phyloP scores from a whole-genome alignment of 306 rosid genomes.

The Ceratonia siliqua region DNA sequence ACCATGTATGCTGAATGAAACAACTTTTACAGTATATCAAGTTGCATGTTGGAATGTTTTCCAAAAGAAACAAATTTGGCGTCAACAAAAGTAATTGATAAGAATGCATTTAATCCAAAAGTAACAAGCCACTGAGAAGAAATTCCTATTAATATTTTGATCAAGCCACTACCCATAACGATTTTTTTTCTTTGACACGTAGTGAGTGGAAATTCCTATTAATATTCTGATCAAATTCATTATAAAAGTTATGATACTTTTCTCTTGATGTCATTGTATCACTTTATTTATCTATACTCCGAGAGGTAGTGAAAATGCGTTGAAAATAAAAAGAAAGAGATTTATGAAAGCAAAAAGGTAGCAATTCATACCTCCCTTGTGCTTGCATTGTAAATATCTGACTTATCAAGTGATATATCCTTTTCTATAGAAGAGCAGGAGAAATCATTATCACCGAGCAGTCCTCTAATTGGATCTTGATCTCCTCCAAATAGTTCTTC shows the following conservation, averaged over 20 bases:
- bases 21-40: not conserved
- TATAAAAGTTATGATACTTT: constrained; percentile 1
- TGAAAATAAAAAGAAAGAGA: not conserved
- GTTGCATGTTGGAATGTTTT: not conserved
- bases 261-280: not conserved
- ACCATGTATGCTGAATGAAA: constrained; percentile 1
- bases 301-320: constrained; percentile 12
- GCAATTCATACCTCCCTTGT: constrained; percentile 54
- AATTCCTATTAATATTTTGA: too few species aligned
- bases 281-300: not conserved
- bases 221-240: constrained; percentile 12
- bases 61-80: not conserved
- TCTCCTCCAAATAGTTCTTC: constrained; percentile 83
- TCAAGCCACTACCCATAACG: not conserved
- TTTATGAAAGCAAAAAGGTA: constrained; percentile 2
- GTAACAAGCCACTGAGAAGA: constrained; percentile 11
- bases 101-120: not conserved
- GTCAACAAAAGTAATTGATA: not conserved
- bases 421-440: constrained; percentile 56
- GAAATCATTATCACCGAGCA: constrained; percentile 50
- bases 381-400: constrained; percentile 47
- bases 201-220: not conserved
- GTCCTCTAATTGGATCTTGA: constrained; percentile 57
- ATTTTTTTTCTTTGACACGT: not conserved
- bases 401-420: constrained; percentile 55